Conservation (phyloP, 306 rosid species). For the Glycine soja region DNA sequence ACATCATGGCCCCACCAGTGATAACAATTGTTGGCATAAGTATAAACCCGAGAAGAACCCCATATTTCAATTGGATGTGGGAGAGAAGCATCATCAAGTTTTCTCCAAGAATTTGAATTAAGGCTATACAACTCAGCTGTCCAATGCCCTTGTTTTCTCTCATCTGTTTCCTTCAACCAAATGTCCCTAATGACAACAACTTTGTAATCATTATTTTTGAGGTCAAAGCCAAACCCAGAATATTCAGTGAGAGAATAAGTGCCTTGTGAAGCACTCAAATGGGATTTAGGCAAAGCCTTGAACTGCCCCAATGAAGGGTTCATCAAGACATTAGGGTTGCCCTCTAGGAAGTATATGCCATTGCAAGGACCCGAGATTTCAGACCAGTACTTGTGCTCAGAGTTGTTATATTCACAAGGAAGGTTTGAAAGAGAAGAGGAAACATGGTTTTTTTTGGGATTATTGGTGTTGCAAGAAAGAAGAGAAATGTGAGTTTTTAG, state of each 20-base stretch:
- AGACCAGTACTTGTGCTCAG: slow-evolving; percentile 40
- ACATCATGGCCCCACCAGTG: slow-evolving; percentile 40
- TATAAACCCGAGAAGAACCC: slow-evolving; percentile 36
- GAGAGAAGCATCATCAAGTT: slow-evolving; percentile 4
- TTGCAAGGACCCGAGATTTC: slow-evolving; percentile 43
- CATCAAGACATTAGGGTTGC: slow-evolving; percentile 42
- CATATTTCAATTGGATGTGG: slow-evolving; percentile 38
- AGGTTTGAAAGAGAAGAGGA: slow-evolving; percentile 11
- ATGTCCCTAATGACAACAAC: slow-evolving; percentile 33
- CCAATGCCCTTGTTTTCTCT: slow-evolving; percentile 40
- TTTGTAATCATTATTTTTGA: slow-evolving; percentile 38
- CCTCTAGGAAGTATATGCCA: slow-evolving; percentile 44
- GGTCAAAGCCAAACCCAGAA: slow-evolving; percentile 42
- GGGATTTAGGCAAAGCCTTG: slow-evolving; percentile 40
- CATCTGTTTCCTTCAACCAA: slow-evolving; percentile 43
- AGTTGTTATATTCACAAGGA: slow-evolving; percentile 15
- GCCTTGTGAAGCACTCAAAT: neutral
- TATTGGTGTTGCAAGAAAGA: slow-evolving; percentile 20
- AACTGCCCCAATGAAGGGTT: slow-evolving; percentile 44
- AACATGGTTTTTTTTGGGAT: neutral
- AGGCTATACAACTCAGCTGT: slow-evolving; percentile 36
- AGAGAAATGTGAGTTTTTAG: slow-evolving; percentile 35
- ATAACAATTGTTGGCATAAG: slow-evolving; percentile 40
- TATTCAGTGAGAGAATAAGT: slow-evolving; percentile 27
- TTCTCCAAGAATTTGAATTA: slow-evolving; percentile 42